Base-by-base conservation (phyloP, 257 asterid species). In the Plectranthus barbatus region DNA sequence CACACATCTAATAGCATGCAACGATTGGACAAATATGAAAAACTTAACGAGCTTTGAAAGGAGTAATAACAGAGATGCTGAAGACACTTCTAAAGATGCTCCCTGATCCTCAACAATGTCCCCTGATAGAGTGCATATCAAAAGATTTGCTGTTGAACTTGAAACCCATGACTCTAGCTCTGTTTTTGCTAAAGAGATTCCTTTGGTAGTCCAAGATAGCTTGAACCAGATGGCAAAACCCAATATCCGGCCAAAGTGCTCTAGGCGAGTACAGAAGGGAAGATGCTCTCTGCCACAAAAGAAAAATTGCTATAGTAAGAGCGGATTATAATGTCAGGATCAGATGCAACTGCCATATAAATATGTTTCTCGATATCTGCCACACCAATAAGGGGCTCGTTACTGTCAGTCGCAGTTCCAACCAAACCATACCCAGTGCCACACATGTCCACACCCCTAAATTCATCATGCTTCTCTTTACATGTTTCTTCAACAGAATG, bases 231-330 rank as follows among this genome's bases (percentile, higher is more conserved):
- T 86, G 95, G 71, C 87, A 26, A 5, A 83, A 78, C 62, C 95
- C 87, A 40, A 90, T 79, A 24, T 86, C 97, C 0, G 97, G 97
- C 95, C 95, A 90, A 10, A 86, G 83, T 36, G 62, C 71, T 7
- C 67, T 18, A 6, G 95, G 94, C 26, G 94, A 82, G 77, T 85
- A 90, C 53, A 90, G 74, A 17, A 90, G 73, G 20, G 85, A 73
- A 19, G 52, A 49, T 37, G 87, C 57, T 62, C 91, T 90, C 79
- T 90, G 97, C 95, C 97, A 90, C 74, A 86, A 68, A 33, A 90
- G 95, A 46, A 90, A n/a, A 89, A 68, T 89, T 89, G 72, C 95
- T 89, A 8, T 95, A 95, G 6, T 93, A 86, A 48, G 95, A 77
- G 9, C 96, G 84, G 33, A 84, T 74, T 62, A 89, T 74, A 60